Conservation (phyloP, 257 asterid species). For the Ophiorrhiza pumila region DNA sequence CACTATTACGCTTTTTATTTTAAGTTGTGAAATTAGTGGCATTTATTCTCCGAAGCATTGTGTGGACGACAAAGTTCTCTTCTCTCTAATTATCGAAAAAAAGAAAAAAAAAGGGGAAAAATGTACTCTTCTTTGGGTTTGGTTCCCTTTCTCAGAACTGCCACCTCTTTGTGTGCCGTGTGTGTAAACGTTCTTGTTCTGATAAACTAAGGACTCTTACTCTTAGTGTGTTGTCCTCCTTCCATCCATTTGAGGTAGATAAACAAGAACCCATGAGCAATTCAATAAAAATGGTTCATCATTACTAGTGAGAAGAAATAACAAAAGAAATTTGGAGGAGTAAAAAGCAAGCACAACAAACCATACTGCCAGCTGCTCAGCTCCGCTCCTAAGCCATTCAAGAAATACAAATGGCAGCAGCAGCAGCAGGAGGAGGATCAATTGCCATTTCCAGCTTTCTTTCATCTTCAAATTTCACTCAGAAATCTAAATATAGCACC, state of each 20-base stretch:
- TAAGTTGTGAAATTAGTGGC: slow-evolving; percentile 38
- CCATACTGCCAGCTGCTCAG: neutral
- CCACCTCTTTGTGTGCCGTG: neutral
- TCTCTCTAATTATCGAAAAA: slow-evolving; percentile 6
- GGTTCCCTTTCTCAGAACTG: neutral
- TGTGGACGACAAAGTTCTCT: slow-evolving; percentile 35
- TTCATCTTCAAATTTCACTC: slow-evolving; percentile 25
- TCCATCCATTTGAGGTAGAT: neutral
- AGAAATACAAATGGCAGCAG: slow-evolving; percentile 26
- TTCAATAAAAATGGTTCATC: slow-evolving; percentile 5
- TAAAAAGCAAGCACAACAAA: neutral
- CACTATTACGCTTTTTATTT: too few relatives aligned
- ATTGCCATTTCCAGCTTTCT: slow-evolving; percentile 32
- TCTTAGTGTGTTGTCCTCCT: slow-evolving; percentile 1
- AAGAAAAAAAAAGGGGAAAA: neutral
- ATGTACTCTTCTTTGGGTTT: slow-evolving; percentile 5
- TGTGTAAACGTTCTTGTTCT: neutral
- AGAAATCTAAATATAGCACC: slow-evolving; percentile 21
- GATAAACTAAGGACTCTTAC: neutral
- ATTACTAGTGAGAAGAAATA: neutral
- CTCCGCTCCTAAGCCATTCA: slow-evolving; percentile 1
- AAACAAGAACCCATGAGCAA: neutral
- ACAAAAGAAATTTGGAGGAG: neutral
- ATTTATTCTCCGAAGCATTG: slow-evolving; percentile 23
- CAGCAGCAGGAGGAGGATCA: slow-evolving; percentile 34